Evolutionary conservation across 768 basidiomycete species (phyloP), one percentile per base, ranked within the genome.

Genomic region (Suillus occidentalis): DNA sequence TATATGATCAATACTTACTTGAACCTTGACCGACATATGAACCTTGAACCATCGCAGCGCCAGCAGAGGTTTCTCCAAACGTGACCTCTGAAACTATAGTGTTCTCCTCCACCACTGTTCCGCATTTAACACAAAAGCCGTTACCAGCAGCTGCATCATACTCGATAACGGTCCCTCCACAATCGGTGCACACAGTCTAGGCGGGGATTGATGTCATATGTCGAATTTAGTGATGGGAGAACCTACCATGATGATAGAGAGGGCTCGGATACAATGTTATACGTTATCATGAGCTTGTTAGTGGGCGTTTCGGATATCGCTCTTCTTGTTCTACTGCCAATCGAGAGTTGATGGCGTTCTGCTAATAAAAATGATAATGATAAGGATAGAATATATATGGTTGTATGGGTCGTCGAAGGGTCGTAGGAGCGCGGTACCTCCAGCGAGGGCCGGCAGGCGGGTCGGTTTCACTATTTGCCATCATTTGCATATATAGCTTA

Each of bases 31-130:
- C 92, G 14, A 99, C 94, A 71, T 92, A 97, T 3, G 91, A 89
- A 3, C 97, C 97, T 72, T 96, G 92, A 2, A 97, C 96, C 83
- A 98, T 93, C 1, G 97, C 96, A 6, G 95, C 94, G 31, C 97
- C 97, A 36, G 86, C 84, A 13, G 90, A 85, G 5, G 92, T 91
- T 81, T 99, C 97, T n/a, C 95, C 94, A 70, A 99, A 99, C 1
- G 89, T 88, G 63, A 99, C 87, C 74, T 99, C 97, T 67, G 90
- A 92, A 12, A 98, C 94, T 65, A 99, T 95, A 3, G 90, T 87
- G 72, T 94, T 95, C 77, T 97, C 94, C 78, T 97, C 94, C 12
- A 97, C 82, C 20, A 99, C 95, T 8, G 89, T 91, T 55, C 94
- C 94, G 70, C 96, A 98, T 69, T 85, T 81, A 1, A 90, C 85